Evolutionary conservation across 768 basidiomycete genomes (phyloP), one percentile per base, ranked within the genome.

Genomic region (Leccinum sublutescens): DNA sequence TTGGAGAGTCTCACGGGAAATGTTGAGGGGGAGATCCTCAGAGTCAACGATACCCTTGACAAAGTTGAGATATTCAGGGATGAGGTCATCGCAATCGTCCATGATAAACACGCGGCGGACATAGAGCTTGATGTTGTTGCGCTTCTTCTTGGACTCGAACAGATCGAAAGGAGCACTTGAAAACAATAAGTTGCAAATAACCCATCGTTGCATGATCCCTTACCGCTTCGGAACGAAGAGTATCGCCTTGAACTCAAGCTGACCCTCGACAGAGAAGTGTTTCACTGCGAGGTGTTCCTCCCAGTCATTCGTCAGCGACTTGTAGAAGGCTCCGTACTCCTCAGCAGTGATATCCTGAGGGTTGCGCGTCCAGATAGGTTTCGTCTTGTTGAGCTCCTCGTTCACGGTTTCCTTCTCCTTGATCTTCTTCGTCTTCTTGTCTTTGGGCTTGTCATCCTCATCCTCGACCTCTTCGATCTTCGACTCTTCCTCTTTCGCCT

Each of bases 61-160:
- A 76, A 98, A 98, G 85, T 98, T 98, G 77, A 98, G 93, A 84
- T 98, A 98, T 77, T 98, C 96, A 67, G 96, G 96, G 72, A 96
- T 98, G 74, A 97, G 82, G 72, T 99, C 97, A 82, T 98, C 96
- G 76, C 96, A 98, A 78, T 97, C 95, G 79, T 99, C 97, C 93
- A 97, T 98, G 85, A 99, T 98, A 85, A 99, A 98, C 71, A 98
- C 96, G 58, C 97, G 94, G 82, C 97, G 93, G 68, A 99, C 97
- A 75, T 98, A 99, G 75, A 99, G 95, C 82, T 99, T 99, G 85
- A 99, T 98, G 90, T 98, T 98, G 86, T 98, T 98, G 71, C 96
- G 93, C 87, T 98, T 98, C 91, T 98, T 98, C 90, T 99, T 98
- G 61, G 91, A 92, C 82, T 99, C 97, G 80, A 99, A 99, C 75